A percentile compares a stretch with the other conserved stretches of the same genome.
Conservation (phyloP, 129 eudicot species). For the Flaveria ramosissima region DNA sequence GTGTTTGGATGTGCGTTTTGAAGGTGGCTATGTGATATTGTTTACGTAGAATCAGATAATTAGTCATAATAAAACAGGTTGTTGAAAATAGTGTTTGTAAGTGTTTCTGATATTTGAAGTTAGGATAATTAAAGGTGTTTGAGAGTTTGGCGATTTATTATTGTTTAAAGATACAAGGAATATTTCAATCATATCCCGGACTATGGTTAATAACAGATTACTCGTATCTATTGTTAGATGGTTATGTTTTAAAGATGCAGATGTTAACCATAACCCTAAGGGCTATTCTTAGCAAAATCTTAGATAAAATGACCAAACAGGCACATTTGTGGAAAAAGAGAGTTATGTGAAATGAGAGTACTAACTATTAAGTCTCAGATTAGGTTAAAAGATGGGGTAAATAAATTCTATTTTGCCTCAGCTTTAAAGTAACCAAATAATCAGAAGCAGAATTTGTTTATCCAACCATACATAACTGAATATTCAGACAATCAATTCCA, state of each 20-base stretch:
- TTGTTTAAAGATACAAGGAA: neutral
- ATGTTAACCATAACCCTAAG: neutral
- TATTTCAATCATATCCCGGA: neutral
- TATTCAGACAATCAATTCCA: too few relatives aligned
- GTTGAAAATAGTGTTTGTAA: neutral
- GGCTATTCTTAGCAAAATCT: neutral
- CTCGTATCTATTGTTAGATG: neutral
- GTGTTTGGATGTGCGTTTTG: neutral
- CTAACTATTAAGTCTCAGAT: neutral
- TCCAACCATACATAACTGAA: neutral
- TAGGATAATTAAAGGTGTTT: neutral
- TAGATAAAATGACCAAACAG: neutral
- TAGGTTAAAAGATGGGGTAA: neutral
- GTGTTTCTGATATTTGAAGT: neutral
- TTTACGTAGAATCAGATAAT: neutral
- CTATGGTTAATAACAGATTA: neutral
- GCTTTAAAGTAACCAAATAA: neutral
- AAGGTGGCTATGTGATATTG: neutral
- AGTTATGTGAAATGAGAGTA: neutral
- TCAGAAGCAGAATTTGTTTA: neutral
- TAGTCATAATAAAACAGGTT: neutral
- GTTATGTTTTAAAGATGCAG: neutral
- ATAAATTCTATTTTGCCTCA: neutral
- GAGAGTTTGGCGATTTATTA: neutral
- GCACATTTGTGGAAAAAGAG: neutral